Conservation (phyloP, 345 rosid genomes). For the Citrus medica region DNA sequence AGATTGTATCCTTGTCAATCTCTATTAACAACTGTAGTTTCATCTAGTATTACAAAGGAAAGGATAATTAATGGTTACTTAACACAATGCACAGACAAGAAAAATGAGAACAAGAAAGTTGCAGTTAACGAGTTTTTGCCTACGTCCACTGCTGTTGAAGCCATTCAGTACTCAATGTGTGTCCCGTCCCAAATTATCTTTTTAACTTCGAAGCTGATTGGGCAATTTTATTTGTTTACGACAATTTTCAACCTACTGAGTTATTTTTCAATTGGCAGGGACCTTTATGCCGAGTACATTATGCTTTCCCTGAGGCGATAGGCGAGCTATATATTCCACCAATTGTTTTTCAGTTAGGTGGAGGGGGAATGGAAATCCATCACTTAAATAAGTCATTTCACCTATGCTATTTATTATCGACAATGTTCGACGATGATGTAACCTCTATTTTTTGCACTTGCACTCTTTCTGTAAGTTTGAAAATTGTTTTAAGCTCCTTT, state of each 20-base stretch:
- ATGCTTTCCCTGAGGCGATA: conserved; percentile 73
- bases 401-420: neutral
- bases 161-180: conserved; percentile 87
- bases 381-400: conserved; percentile 15
- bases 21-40: neutral
- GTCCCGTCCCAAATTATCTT: conserved; percentile 2
- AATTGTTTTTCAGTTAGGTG: neutral
- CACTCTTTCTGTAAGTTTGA: neutral
- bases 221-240: neutral
- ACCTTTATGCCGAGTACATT: conserved; percentile 80
- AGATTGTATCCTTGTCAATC: conserved; percentile 67
- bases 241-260: too few relatives aligned
- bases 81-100: conserved; percentile 59
- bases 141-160: conserved; percentile 55
- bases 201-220: neutral
- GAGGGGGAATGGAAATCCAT: neutral
- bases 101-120: conserved; percentile 94
- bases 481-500: too few relatives aligned
- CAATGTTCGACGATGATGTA: conserved; percentile 1
- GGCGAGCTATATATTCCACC: neutral
- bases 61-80: conserved; percentile 9
- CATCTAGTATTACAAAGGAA: neutral
- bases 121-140: conserved; percentile 92
- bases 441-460: neutral
- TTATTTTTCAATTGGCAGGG: conserved; percentile 46